Percentiles rank a stretch among this genome's conserved stretches.
These are phyloP conservation scores for Saxophila tyrrhenica DNA, from an alignment of 495 filamentous ascomycete genomes.

Conservation along the genomic window DNA sequence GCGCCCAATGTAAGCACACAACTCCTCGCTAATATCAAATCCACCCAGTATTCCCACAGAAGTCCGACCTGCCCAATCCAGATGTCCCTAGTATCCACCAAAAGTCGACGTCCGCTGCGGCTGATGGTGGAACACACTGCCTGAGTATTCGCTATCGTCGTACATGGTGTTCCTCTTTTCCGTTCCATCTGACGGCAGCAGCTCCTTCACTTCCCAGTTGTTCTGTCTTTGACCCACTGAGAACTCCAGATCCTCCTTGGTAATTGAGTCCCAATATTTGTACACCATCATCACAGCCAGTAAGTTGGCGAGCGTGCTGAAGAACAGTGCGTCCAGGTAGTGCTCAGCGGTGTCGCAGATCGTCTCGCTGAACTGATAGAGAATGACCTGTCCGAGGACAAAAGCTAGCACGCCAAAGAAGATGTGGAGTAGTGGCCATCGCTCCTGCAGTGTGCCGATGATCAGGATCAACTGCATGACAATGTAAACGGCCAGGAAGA, in stretches of 20 bases:
- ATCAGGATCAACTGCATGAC: constrained; percentile 80
- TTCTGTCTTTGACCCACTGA: constrained; percentile 88
- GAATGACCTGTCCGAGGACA: constrained; percentile 79
- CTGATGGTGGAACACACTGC: constrained; percentile 47
- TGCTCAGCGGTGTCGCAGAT: constrained; percentile 83
- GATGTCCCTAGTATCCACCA: neutral
- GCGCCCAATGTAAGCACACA: neutral
- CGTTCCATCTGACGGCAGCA: neutral
- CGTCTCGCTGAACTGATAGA: constrained; percentile 77
- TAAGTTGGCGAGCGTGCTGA: constrained; percentile 87
- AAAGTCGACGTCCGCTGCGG: neutral
- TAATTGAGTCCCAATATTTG: constrained; percentile 99
- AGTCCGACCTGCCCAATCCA: no score
- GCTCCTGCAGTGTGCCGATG: constrained; percentile 79
- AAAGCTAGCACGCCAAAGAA: constrained; percentile 88
- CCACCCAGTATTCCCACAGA: neutral
- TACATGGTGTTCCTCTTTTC: constrained; percentile 34
- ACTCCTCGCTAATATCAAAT: neutral
- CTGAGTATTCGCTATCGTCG: constrained; percentile 55
- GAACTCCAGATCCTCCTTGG: constrained; percentile 95
- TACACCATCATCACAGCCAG: constrained; percentile 99
- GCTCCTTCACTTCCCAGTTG: constrained; percentile 97
- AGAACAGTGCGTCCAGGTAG: constrained; percentile 91
- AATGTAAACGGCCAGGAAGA: constrained; percentile 79
- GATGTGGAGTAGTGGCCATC: constrained; percentile 92